Evolutionary conservation across 495 filamentous ascomycete species (phyloP).

Genomic region (Trichoderma reesei): DNA sequence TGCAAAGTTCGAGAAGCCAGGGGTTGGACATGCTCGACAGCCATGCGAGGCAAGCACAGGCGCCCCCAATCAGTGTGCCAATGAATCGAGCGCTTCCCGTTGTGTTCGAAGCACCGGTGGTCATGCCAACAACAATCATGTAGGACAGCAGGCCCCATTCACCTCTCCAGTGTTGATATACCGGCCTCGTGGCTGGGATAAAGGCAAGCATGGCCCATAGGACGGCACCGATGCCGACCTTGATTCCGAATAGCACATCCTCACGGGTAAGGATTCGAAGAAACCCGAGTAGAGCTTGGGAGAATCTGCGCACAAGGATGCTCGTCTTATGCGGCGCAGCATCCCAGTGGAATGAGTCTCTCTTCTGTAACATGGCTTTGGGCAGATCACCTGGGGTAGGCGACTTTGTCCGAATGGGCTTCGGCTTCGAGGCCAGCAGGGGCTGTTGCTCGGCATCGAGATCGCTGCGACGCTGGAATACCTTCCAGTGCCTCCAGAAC

Average conservation of each 20-base stretch:
- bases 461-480: constrained; percentile 22
- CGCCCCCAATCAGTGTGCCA: constrained; percentile 78
- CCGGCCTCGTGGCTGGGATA: constrained; percentile 61
- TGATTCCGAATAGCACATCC: constrained; percentile 66
- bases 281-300: constrained; percentile 28
- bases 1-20: constrained; percentile 61
- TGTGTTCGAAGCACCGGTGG: constrained; percentile 87
- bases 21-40: constrained; percentile 60
- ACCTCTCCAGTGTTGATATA: constrained; percentile 82
- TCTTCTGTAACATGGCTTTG: constrained; percentile 32
- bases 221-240: constrained; percentile 82
- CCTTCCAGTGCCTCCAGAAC: constrained; percentile 53
- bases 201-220: constrained; percentile 84
- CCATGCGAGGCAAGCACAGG: constrained; percentile 70
- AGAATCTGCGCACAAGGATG: constrained; percentile 25
- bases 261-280: constrained; percentile 37
- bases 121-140: constrained; percentile 98
- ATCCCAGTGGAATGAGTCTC: constrained; percentile 35
- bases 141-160: constrained; percentile 96
- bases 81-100: constrained; percentile 76
- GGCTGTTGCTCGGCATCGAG: constrained; percentile 44
- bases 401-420: constrained; percentile 24
- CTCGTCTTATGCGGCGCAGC: constrained; percentile 25
- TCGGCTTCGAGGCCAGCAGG: constrained; percentile 27
- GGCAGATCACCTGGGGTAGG: constrained; percentile 39